Evolutionary conservation across 1,139 yeast species (phyloP), one percentile per base, ranked within the genome.

Genomic region (Diutina siamensis): DNA sequence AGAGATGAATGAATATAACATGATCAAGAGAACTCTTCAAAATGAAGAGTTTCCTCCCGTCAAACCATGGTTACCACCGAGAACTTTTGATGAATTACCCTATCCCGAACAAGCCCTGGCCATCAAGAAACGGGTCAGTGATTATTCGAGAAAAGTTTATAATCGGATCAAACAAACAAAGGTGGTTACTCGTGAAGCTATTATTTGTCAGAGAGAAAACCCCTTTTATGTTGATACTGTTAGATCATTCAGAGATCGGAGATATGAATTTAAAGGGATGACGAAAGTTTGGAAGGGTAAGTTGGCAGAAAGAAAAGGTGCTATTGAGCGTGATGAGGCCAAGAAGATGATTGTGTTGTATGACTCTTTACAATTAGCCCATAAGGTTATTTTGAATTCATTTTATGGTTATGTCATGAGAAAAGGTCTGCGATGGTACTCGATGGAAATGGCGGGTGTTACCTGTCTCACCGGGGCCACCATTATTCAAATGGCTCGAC

Each of bases 371-470:
- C 99, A 94, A 64, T 72, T 94, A 52, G 98, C 98, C 0, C 98
- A 94, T 61, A 94, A 94, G 58, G 97, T 92, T 57, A 94, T 94
- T 66, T 72, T 94, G 56, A 94, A 94, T 58, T 92, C 98, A 0
- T 94, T 94, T 59, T 94, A 94, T 56, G 99, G 99, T 44, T 94
- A 94, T 58, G 98, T 92, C 20, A 94, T 94, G 98, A 77, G 99
- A 64, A 94, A 92, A 58, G 99, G 98, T 33, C 89, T 97, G 0
- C 74, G 99, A 51, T 94, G 99, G 99, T 94, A 89, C 57, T 92
- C 98, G 0, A 89, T 94, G 94, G 98, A 92, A 63, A 94, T 94
- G 98, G 99, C 98, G 0, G 99, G 98, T 51, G 94, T 94, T 17
- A 94, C 99, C 0, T 94, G 98, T 72, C 72, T 89, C 46, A 94